A percentile compares a stretch with the other conserved stretches of the same genome.
Conservation (phyloP, 768 basidiomycete genomes). For the Amanita muscaria region DNA sequence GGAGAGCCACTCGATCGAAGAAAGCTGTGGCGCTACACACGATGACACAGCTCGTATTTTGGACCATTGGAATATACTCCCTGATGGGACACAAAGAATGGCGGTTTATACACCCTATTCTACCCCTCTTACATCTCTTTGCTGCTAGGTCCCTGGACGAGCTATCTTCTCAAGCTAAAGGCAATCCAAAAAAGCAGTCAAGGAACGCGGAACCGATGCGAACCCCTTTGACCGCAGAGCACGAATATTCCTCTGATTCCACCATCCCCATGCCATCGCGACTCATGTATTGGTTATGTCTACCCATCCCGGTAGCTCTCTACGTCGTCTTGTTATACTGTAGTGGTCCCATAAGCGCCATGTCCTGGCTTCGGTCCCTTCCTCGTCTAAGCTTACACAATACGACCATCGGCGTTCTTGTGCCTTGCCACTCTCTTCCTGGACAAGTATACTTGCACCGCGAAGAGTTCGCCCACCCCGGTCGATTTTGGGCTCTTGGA, state of each 20-base stretch:
- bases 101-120: constrained; percentile 89
- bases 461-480: constrained; percentile 46
- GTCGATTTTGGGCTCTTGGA: constrained; percentile 72
- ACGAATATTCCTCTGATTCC: too few species aligned
- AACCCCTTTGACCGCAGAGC: constrained; percentile 9
- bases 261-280: constrained; percentile 26
- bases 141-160: constrained; percentile 65
- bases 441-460: constrained; percentile 85
- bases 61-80: constrained; percentile 68
- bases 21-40: constrained; percentile 26
- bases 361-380: constrained; percentile 55
- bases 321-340: constrained; percentile 74
- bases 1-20: constrained; percentile 22
- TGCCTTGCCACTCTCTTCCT: constrained; percentile 97
- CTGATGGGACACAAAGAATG: constrained; percentile 92
- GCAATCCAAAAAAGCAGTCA: background rate
- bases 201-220: background rate
- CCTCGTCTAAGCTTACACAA: constrained; percentile 35
- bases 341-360: constrained; percentile 68
- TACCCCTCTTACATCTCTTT: constrained; percentile 77
- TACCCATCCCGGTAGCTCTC: constrained; percentile 51
- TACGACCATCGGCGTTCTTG: constrained; percentile 64
- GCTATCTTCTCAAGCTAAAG: constrained; percentile 25
- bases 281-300: constrained; percentile 36
- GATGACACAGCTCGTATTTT: constrained; percentile 43